phyloP scores from a whole-genome alignment of 306 rosid genomes.

The Gastrolobium villosum region DNA sequence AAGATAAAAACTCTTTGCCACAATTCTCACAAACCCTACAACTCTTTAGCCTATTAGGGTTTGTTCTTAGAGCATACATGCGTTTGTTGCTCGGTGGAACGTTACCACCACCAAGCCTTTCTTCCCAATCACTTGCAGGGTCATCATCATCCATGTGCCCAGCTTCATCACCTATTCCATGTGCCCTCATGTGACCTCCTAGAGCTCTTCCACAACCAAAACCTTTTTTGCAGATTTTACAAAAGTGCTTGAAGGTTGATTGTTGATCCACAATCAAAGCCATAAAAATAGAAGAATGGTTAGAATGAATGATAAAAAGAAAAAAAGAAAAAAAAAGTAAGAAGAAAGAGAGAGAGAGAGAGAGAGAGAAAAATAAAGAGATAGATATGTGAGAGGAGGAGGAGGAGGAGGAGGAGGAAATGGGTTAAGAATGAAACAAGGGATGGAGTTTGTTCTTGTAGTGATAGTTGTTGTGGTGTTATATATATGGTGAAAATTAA shows the following conservation, averaged over 20 bases:
- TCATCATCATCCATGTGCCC: slow-evolving; percentile 73
- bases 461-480: slow-evolving; percentile 62
- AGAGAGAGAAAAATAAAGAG: not conserved
- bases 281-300: slow-evolving; percentile 53
- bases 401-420: slow-evolving; percentile 12
- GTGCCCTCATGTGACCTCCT: slow-evolving; percentile 99
- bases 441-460: slow-evolving; percentile 61
- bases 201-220: slow-evolving; percentile 93
- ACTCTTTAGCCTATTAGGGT: slow-evolving; percentile 83
- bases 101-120: slow-evolving; percentile 53
- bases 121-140: slow-evolving; percentile 81
- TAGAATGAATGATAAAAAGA: not conserved
- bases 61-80: slow-evolving; percentile 86
- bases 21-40: slow-evolving; percentile 86
- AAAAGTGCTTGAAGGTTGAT: slow-evolving; percentile 82
- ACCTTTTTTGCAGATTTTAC: slow-evolving; percentile 94
- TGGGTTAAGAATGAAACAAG: slow-evolving; percentile 43
- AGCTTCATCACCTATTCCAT: slow-evolving; percentile 79
- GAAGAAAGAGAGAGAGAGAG: not conserved
- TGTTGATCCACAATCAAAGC: slow-evolving; percentile 74
- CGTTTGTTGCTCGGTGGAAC: slow-evolving; percentile 69
- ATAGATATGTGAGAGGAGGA: slow-evolving; percentile 8
- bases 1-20: slow-evolving; percentile 81
- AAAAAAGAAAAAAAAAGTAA: not conserved
- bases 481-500: slow-evolving; percentile 64